Evolutionary conservation across 768 basidiomycete genomes (phyloP).

Genomic region (Pisolithus albus): DNA sequence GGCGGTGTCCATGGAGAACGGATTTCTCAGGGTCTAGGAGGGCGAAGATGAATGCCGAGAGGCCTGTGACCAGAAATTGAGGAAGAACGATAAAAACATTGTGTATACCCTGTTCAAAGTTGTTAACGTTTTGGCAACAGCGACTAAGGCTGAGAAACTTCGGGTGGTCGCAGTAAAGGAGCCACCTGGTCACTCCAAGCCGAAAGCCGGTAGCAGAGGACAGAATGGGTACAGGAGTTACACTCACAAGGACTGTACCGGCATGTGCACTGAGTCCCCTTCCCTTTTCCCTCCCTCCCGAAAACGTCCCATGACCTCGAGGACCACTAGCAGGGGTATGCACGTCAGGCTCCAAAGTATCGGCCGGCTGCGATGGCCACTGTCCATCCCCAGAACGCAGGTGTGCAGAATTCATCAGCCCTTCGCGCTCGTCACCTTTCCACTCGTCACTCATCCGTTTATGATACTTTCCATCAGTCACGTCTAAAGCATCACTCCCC

Average conservation of each 20-base stretch:
- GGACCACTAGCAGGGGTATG: background rate
- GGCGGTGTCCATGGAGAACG: slow-evolving; percentile 31
- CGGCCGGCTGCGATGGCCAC: background rate
- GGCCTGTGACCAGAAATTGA: slow-evolving; percentile 85
- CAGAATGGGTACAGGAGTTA: too few species aligned
- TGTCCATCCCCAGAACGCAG: background rate
- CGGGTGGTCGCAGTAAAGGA: too few species aligned
- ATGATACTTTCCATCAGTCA: background rate
- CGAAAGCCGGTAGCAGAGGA: too few species aligned
- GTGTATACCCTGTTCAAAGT: slow-evolving; percentile 70
- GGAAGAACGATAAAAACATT: slow-evolving; percentile 92
- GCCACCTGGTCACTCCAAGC: too few species aligned
- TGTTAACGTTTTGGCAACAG: slow-evolving; percentile 20
- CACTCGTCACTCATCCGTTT: background rate
- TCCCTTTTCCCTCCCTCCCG: slow-evolving; percentile 7
- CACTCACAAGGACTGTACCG: slow-evolving; percentile 69
- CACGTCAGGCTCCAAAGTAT: background rate
- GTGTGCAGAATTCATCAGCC: background rate
- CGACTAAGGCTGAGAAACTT: too few species aligned
- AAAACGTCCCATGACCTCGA: background rate
- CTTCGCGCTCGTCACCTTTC: background rate
- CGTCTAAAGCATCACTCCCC: background rate
- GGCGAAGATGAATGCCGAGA: slow-evolving; percentile 83
- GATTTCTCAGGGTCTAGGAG: slow-evolving; percentile 65
- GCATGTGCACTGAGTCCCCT: slow-evolving; percentile 68